These are phyloP conservation scores for Globisporangium paddicum DNA, from an alignment of 352 stramenopile species.

Conservation along the genomic window DNA sequence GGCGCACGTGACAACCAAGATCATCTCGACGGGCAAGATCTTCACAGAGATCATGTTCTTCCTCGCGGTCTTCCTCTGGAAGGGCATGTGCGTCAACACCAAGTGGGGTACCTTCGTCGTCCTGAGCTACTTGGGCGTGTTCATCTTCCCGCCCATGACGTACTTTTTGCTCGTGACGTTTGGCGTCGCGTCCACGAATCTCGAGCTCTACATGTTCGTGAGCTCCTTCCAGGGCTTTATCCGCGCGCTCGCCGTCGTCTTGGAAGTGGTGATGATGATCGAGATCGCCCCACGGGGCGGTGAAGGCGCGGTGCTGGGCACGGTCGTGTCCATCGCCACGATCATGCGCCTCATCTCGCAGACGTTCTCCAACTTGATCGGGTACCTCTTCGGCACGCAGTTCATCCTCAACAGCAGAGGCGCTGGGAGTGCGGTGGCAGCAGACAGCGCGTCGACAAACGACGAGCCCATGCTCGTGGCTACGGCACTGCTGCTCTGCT, in stretches of 20 bases:
- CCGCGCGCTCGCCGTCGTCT: slow-evolving; percentile 24
- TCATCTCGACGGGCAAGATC: slow-evolving; percentile 22
- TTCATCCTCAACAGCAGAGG: slow-evolving; percentile 6
- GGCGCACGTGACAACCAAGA: slow-evolving; percentile 32
- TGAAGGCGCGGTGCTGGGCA: slow-evolving; percentile 38
- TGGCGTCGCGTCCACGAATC: slow-evolving; percentile 13
- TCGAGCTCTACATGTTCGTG: slow-evolving; percentile 31
- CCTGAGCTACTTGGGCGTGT: slow-evolving; percentile 22
- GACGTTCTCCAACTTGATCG: slow-evolving; percentile 18
- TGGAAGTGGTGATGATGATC: slow-evolving; percentile 33
- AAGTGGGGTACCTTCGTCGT: slow-evolving; percentile 26
- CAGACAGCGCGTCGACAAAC: neutral
- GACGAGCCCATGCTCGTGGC: slow-evolving; percentile 28
- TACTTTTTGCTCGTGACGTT: slow-evolving; percentile 25
- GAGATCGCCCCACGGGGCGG: slow-evolving; percentile 40
- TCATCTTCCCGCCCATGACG: slow-evolving; percentile 25
- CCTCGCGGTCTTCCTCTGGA: slow-evolving; percentile 27
- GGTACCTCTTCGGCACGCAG: slow-evolving; percentile 15
- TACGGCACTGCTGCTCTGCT: slow-evolving; percentile 21
- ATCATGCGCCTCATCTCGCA: slow-evolving; percentile 33
- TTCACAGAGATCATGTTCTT: slow-evolving; percentile 29
- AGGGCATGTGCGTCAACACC: slow-evolving; percentile 27
- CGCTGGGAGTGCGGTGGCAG: neutral
- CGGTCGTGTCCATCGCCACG: slow-evolving; percentile 33
- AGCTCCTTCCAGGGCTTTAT: slow-evolving; percentile 35